Base-by-base conservation (phyloP, 768 basidiomycete genomes). In the Leccinum fibrillosum region DNA sequence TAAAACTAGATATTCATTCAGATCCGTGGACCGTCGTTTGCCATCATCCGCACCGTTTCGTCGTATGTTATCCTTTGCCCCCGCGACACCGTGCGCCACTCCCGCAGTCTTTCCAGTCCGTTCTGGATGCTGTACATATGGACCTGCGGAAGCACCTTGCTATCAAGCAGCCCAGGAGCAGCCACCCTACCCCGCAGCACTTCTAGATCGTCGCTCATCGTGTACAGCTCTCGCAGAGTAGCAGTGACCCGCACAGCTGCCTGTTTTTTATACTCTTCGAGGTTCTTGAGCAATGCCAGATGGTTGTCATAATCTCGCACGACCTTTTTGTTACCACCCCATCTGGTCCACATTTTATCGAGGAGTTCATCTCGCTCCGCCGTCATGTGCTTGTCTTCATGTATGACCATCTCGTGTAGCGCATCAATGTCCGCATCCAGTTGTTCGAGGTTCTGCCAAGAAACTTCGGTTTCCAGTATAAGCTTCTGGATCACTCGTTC, bases 141-240 rank as follows among this genome's bases (percentile, higher is more conserved):
- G 21, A 91, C 89, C 57, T 87, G 85, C 4, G 86, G 74, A 4
- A 88, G 87, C 15, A 90, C 76, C 44, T 73, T 75, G n/a, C 81
- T 71, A 5, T 82, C 84, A 11, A 82, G 69, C 5, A 92, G 71
- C 52, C 84, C 83, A 1, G 90, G 89, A 32, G 83, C 80, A 4
- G 88, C 81, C 1, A 89, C 87, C 17, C 86, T 77, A 66, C 89
- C 86, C 59, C 90, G 77, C 59, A 92, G 72, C 47, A 89, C 88
- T 66, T 89, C 88, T 78, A 92, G 84, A 60, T 91, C 89, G 35
- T 82, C 84, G 61, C 82, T 82, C 84, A 91, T 82, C 42, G 75
- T 75, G 28, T 82, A 72, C 60, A 92, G 72, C 9, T 83, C 78
- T 53, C 85, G 84, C 64, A 89, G 66, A 13, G 88, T 82, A 0